Evolutionary conservation across 352 stramenopile genomes (phyloP).

Genomic region (Phytopythium delawarense): DNA sequence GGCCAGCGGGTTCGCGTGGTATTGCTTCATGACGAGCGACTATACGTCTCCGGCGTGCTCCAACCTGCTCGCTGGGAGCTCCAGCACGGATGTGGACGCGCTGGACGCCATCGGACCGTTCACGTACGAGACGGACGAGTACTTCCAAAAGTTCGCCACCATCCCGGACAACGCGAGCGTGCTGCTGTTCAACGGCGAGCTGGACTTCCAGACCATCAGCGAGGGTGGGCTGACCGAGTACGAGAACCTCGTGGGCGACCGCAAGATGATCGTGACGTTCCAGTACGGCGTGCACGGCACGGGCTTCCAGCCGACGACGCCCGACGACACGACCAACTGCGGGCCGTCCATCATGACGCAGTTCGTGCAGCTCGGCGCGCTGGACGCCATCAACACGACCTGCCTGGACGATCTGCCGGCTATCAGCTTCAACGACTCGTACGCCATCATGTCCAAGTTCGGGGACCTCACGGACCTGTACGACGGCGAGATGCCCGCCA

Average conservation of each 20-base stretch:
- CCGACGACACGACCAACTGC: slow-evolving; percentile 23
- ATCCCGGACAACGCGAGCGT: slow-evolving; percentile 22
- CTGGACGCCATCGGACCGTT: slow-evolving; percentile 7
- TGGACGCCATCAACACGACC: slow-evolving; percentile 26
- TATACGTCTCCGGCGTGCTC: slow-evolving; percentile 13
- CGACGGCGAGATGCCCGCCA: slow-evolving; percentile 3
- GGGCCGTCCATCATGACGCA: slow-evolving; percentile 30
- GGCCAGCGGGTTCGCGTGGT: background rate
- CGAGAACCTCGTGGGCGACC: slow-evolving; percentile 15
- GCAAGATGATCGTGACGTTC: slow-evolving; percentile 43
- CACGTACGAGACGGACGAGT: slow-evolving; percentile 27
- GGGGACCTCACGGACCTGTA: slow-evolving; percentile 2
- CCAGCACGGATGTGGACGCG: slow-evolving; percentile 1
- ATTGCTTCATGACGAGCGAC: slow-evolving; percentile 16
- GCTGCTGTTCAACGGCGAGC: slow-evolving; percentile 24
- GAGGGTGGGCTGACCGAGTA: slow-evolving; percentile 16
- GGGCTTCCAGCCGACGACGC: slow-evolving; percentile 22
- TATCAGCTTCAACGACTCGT: slow-evolving; percentile 19
- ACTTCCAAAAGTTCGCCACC: slow-evolving; percentile 17
- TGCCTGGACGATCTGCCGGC: slow-evolving; percentile 28
- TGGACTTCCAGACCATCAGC: slow-evolving; percentile 24
- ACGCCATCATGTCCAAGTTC: slow-evolving; percentile 3
- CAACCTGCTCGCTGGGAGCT: background rate
- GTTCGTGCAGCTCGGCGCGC: slow-evolving; percentile 20
- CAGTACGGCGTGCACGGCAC: slow-evolving; percentile 39